phyloP scores from a whole-genome alignment of 768 basidiomycete genomes.

The Calocera viscosa region DNA sequence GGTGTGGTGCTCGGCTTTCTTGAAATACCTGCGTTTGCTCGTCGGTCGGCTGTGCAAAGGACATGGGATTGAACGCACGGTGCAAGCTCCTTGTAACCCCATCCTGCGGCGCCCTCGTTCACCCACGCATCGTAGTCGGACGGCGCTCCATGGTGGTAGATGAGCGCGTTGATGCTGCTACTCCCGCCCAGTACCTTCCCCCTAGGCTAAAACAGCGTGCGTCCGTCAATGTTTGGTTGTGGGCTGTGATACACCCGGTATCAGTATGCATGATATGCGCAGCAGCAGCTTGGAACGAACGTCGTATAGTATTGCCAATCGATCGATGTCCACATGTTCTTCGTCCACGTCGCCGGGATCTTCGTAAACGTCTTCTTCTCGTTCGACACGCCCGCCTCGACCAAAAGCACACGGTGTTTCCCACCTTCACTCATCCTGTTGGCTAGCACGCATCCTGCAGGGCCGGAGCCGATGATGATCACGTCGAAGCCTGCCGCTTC shows the following conservation, averaged over 20 bases:
- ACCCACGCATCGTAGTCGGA: conserved; percentile 61
- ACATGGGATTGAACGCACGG: neutral
- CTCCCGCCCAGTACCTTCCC: conserved; percentile 67
- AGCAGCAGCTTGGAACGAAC: conserved; percentile 27
- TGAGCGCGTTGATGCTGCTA: conserved; percentile 18
- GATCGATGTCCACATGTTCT: neutral
- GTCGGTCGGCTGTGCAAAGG: neutral
- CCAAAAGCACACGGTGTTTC: conserved; percentile 39
- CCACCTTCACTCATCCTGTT: conserved; percentile 47
- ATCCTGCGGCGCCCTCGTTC: conserved; percentile 33
- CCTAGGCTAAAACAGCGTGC: conserved; percentile 50
- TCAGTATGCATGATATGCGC: conserved; percentile 32
- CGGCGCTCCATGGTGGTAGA: conserved; percentile 46
- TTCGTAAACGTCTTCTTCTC: conserved; percentile 28
- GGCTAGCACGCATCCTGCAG: conserved; percentile 50
- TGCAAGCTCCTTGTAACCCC: conserved; percentile 40
- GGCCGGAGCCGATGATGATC: conserved; percentile 30
- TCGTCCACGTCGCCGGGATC: conserved; percentile 34
- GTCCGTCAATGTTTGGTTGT: conserved; percentile 38
- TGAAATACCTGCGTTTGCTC: neutral
- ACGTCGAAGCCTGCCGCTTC: neutral
- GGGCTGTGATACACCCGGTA: conserved; percentile 47
- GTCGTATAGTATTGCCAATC: conserved; percentile 12
- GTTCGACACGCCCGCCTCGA: conserved; percentile 52
- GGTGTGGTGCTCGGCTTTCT: neutral